Evolutionary conservation across 352 stramenopile genomes (phyloP).

Genomic region (Phytopythium cucurbitacearum): DNA sequence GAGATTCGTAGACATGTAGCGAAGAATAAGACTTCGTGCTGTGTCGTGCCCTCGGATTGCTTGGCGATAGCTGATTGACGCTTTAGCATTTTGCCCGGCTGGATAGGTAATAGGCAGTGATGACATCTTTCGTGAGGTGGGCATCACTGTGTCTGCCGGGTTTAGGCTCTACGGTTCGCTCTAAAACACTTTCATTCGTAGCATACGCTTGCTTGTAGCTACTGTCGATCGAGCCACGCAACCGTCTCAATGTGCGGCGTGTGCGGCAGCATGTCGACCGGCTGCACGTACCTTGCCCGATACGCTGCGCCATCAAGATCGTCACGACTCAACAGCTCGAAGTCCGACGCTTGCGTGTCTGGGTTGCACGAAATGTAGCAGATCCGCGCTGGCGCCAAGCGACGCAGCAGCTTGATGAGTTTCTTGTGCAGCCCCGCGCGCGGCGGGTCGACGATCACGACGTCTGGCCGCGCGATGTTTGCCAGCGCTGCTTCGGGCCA

Average conservation of each 20-base stretch:
- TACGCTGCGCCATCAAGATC: slow-evolving; percentile 19
- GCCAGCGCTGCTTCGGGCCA: slow-evolving; percentile 37
- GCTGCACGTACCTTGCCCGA: slow-evolving; percentile 41
- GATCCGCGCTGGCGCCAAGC: slow-evolving; percentile 37
- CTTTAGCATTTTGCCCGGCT: too few relatives aligned
- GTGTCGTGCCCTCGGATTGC: too few relatives aligned
- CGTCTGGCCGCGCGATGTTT: slow-evolving; percentile 23
- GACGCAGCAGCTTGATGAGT: slow-evolving; percentile 50
- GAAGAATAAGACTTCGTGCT: too few relatives aligned
- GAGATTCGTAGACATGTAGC: too few relatives aligned
- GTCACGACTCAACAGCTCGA: slow-evolving; percentile 36
- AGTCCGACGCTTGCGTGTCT: slow-evolving; percentile 49
- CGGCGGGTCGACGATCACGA: slow-evolving; percentile 75
- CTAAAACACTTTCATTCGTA: not conserved
- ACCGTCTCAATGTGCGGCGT: slow-evolving; percentile 79
- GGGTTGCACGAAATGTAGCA: slow-evolving; percentile 83
- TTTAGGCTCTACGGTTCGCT: too few relatives aligned
- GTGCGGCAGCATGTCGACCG: slow-evolving; percentile 79
- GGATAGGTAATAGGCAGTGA: too few relatives aligned
- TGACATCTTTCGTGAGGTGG: too few relatives aligned
- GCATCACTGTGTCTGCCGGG: too few relatives aligned
- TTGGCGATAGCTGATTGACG: too few relatives aligned
- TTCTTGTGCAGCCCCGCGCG: slow-evolving; percentile 66
- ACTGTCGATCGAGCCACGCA: slow-evolving; percentile 43
- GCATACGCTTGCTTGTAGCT: not conserved